These are phyloP conservation scores for Talaromyces sp. DNA, from an alignment of 2,329 filamentous ascomycete genomes.

Conservation along the genomic window DNA sequence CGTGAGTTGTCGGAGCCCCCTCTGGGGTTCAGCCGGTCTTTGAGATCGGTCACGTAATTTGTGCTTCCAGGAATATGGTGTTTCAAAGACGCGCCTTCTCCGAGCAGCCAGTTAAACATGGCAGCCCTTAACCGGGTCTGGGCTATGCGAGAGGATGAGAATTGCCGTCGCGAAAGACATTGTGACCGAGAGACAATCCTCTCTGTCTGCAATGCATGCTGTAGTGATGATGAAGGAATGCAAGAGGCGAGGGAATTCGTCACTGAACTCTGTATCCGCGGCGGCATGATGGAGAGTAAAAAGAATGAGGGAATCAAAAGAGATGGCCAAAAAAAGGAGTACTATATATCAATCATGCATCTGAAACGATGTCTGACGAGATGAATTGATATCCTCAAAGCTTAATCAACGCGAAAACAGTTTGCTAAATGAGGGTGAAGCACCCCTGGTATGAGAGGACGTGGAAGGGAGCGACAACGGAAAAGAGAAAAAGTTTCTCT, in stretches of 20 bases:
- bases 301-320: not conserved
- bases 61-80: constrained; percentile 25
- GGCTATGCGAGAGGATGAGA: constrained; percentile 26
- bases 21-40: constrained; percentile 7
- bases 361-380: not conserved
- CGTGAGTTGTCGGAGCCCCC: not conserved
- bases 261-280: constrained; percentile 33
- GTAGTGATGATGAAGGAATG: constrained; percentile 18
- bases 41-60: constrained; percentile 24
- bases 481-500: constrained; percentile 10
- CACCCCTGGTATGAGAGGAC: constrained; percentile 9
- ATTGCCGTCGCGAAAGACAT: constrained; percentile 21
- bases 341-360: not conserved
- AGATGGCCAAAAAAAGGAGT: not conserved
- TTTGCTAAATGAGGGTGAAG: constrained; percentile 7
- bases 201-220: constrained; percentile 11
- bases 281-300: constrained; percentile 27
- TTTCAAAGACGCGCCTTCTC: constrained; percentile 25
- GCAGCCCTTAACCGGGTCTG: constrained; percentile 48
- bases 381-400: not conserved
- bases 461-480: not conserved
- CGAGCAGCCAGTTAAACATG: constrained; percentile 56
- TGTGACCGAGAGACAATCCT: not conserved
- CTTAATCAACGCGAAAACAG: not conserved
- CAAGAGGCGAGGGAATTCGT: constrained; percentile 22